Base-by-base conservation (phyloP, 305 asterid species). In the Solanum chacoense region DNA sequence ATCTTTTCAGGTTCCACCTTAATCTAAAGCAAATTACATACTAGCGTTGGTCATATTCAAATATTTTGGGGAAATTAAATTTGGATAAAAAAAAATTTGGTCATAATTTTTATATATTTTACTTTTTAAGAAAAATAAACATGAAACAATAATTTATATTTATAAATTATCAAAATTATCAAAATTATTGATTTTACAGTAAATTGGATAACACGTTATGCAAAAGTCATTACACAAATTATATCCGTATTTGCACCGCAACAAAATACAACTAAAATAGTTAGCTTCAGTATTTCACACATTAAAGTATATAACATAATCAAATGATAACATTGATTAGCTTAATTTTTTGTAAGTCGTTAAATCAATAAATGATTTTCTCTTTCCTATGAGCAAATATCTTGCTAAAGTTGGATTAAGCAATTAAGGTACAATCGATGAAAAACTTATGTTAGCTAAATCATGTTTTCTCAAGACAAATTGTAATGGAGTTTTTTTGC, bases 21-120 rank as follows among this genome's bases (percentile, higher is more conserved):
- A 85, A 84, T 88, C 24, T 34, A 87, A 84, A 84, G 67, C 31
- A 32, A 67, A 37, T 84, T 88, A 88, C 88, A 87, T 87, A 80
- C 31, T 9, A 8, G 2, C 28, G 72, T 63, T 63, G 72, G 72
- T 4, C 29, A 65, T 67, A 24, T 67, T 67, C 74, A 24, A 67
- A 67, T 24, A 67, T 24, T 67, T 67, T 67, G 29, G 31, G 13
- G 8, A 67, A 24, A 67, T 11, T 67, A 24, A 26, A 67, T 67
- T 67, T 67, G 31, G 31, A 10, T 67, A 11, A 67, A 22, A 45
- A 40, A 12, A 42, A 40, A 11, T 1, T 42, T 13, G 74, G 74
- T 67, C 32, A 24, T 11, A 67, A 24, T 67, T 67, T 63, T 67
- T n/a, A 9, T n/a, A 24, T 67, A 24, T 67, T 67, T 67, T 67